Evolutionary conservation across 768 basidiomycete species (phyloP).

Genomic region (Xerocomellus amylosporus): DNA sequence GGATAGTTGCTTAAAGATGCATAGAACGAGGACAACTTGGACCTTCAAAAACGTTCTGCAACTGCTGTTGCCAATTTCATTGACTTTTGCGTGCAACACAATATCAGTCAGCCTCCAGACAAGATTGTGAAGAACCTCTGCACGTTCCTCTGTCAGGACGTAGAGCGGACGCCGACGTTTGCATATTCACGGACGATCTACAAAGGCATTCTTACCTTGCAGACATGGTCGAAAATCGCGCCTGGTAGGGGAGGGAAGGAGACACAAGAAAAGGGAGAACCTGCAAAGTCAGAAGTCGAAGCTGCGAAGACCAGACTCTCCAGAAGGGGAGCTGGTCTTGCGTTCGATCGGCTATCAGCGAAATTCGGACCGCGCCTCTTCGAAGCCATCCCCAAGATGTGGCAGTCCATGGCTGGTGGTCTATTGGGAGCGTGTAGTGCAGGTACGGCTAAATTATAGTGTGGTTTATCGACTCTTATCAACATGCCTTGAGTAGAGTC

Average conservation of each 20-base stretch:
- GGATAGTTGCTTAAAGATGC: conserved; percentile 6
- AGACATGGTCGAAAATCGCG: conserved; percentile 39
- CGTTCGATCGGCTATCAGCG: conserved; percentile 73
- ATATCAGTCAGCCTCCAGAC: conserved; percentile 80
- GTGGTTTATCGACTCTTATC: neutral
- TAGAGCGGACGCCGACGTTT: conserved; percentile 87
- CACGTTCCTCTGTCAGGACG: conserved; percentile 93
- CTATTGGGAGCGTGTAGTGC: conserved; percentile 62
- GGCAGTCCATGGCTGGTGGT: conserved; percentile 87
- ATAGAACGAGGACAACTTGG: conserved; percentile 83
- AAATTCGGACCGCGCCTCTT: conserved; percentile 74
- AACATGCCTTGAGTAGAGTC: conserved; percentile 40
- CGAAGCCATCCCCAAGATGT: conserved; percentile 86
- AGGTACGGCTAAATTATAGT: conserved; percentile 44
- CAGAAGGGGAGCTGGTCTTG: conserved; percentile 80
- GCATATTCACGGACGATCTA: conserved; percentile 55
- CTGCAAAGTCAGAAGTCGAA: conserved; percentile 49
- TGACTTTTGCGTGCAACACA: conserved; percentile 72
- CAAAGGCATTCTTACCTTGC: conserved; percentile 79
- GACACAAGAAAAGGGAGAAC: conserved; percentile 41
- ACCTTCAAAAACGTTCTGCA: conserved; percentile 88
- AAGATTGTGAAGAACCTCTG: conserved; percentile 98
- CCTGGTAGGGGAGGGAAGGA: conserved; percentile 38
- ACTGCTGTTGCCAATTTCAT: conserved; percentile 84
- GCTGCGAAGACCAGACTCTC: conserved; percentile 64